Base-by-base conservation (phyloP, 2,329 filamentous ascomycete species). In the Emericellopsis atlantica region DNA sequence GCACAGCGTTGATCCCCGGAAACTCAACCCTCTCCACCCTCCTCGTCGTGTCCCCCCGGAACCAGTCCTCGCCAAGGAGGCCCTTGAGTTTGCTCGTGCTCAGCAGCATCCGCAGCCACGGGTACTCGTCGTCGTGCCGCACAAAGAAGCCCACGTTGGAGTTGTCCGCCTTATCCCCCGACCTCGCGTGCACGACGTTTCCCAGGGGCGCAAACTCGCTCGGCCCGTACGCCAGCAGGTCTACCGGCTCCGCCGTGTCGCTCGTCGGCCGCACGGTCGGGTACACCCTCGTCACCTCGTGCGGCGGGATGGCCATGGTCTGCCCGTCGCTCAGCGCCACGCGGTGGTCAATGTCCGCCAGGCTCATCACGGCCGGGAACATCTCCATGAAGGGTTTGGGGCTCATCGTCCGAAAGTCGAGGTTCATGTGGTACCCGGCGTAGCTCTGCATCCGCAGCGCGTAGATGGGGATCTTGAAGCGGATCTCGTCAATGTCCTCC, bases 81-180 rank as follows among this genome's bases (percentile, higher is more conserved):
- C 48, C 50, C n/a, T 55, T 47, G 42, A 70, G 49, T 16, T 54
- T 59, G 4, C 51, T 48, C n/a, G 51, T 48, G 1, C 57, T 66
- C 47, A 70, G 52, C 18, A 66, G 41, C 14, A 46, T 50, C 23
- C 62, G 55, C 14, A 67, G 47, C 64, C 63, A 66, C 9, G 62
- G 54, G 49, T 58, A 69, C 47, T 66, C 63, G 39, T 66, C 60
- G 5, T 51, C 49, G 37, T 57, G 47, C 15, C 58, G 53, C 12
- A 64, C 59, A 51, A 62, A 72, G 45, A 66, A 56, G 6, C 62
- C 63, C n/a, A 64, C 54, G 43, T 66, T 67, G 33, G 53, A 52
- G 45, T 66, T 55, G 0, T 54, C 52, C 0, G 57, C 61, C 44
- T 66, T 67, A 42, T 67, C 64, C 5, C 52, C 52, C 1, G 51